These are phyloP conservation scores for Chytriomyces sp. DNA, from an alignment of 192 early-diverging fungal genomes.

Conservation along the genomic window DNA sequence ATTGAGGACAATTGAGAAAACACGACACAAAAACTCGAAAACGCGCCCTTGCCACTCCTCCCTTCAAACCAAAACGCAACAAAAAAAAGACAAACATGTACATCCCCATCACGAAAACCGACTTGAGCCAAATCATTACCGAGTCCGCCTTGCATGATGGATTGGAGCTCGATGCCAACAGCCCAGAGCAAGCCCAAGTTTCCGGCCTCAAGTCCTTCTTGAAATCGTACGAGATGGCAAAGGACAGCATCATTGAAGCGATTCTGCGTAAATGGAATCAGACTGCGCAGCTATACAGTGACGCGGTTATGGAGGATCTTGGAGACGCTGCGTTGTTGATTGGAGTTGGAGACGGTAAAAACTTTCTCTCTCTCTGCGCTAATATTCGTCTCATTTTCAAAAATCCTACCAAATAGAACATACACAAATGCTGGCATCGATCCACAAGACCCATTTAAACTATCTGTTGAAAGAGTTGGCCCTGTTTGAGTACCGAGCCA, in stretches of 20 bases:
- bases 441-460: conserved; percentile 21
- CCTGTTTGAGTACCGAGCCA: conserved; percentile 24
- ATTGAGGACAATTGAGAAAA: too few relatives aligned
- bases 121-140: neutral
- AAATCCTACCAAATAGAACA: neutral
- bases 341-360: neutral
- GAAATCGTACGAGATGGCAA: neutral
- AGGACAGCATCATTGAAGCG: neutral
- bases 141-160: neutral
- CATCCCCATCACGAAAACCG: neutral
- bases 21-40: too few relatives aligned
- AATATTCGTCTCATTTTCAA: neutral
- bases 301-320: neutral
- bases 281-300: neutral
- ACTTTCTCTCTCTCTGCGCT: neutral
- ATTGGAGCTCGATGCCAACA: neutral
- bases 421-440: neutral
- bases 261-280: conserved; percentile 20
- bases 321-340: neutral
- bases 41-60: too few relatives aligned
- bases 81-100: neutral
- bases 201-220: conserved; percentile 10
- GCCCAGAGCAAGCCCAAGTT: neutral
- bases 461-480: conserved; percentile 10
- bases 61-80: too few relatives aligned